Evolutionary conservation across 2,329 filamentous ascomycete genomes (phyloP).

Genomic region (Ceratocystis huliohia): DNA sequence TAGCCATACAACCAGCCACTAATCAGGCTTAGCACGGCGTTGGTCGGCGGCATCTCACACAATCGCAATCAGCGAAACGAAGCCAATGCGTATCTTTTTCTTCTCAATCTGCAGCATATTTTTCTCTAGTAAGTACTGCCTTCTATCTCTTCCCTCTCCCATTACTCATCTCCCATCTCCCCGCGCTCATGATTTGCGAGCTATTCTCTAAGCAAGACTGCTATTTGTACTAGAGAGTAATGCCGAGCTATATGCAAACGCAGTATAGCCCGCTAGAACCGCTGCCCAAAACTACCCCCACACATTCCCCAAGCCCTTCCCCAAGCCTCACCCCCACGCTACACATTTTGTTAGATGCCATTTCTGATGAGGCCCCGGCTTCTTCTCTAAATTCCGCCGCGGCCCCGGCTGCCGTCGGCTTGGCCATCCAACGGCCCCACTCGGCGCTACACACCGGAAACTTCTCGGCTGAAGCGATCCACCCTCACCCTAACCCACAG

Average conservation of each 20-base stretch:
- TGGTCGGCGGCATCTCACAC: no score
- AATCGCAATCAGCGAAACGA: no score
- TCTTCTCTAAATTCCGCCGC: neutral
- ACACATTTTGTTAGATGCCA: neutral
- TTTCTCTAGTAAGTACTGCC: no score
- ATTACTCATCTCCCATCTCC: no score
- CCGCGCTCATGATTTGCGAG: neutral
- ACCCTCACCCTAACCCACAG: neutral
- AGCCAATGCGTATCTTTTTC: no score
- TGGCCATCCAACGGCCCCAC: slow-evolving; percentile 66
- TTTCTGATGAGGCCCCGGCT: neutral
- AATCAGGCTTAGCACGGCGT: neutral
- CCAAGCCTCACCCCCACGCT: neutral
- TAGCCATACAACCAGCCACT: neutral
- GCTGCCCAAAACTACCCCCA: neutral
- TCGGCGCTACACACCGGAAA: slow-evolving; percentile 61
- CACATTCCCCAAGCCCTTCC: neutral
- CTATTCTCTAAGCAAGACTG: neutral
- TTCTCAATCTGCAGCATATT: no score
- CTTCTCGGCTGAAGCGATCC: slow-evolving; percentile 40
- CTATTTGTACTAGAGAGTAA: neutral
- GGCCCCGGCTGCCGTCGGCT: neutral
- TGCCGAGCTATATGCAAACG: neutral
- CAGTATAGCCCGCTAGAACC: neutral
- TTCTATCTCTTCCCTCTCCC: no score